These are phyloP conservation scores for Jamesozyma piceae DNA, from an alignment of 805 yeast genomes.

Conservation along the genomic window DNA sequence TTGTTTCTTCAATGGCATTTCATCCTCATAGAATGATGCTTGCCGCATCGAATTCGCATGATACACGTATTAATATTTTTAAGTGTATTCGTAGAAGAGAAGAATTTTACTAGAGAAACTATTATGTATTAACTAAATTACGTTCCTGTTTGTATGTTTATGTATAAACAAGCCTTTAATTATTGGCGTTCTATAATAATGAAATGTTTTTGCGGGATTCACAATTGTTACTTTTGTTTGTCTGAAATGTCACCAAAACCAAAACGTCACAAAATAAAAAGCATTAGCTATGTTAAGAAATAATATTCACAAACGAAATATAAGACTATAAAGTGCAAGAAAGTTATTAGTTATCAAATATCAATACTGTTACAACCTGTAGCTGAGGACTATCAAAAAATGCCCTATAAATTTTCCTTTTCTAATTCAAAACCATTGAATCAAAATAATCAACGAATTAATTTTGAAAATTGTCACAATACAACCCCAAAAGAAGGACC, in stretches of 20 bases:
- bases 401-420: slow-evolving; percentile 1
- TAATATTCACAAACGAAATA: too few species aligned
- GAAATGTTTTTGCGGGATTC: too few species aligned
- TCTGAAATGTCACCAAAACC: background rate
- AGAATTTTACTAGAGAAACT: background rate
- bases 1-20: slow-evolving; percentile 58
- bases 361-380: too few species aligned
- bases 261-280: background rate
- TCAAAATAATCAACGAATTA: slow-evolving; percentile 1
- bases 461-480: slow-evolving; percentile 14
- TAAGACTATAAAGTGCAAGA: too few species aligned
- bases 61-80: slow-evolving; percentile 58
- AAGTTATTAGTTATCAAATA: too few species aligned
- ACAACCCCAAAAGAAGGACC: slow-evolving; percentile 3
- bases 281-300: too few species aligned
- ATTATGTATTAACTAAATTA: too few species aligned
- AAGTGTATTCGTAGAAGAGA: slow-evolving; percentile 28
- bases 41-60: slow-evolving; percentile 78
- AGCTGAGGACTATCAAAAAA: background rate
- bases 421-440: background rate
- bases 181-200: too few species aligned
- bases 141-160: too few species aligned
- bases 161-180: too few species aligned
- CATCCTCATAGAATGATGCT: slow-evolving; percentile 95
- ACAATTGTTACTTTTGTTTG: too few species aligned